phyloP scores from a whole-genome alignment of 495 filamentous ascomycete genomes.

The Rusavskia elegans region DNA sequence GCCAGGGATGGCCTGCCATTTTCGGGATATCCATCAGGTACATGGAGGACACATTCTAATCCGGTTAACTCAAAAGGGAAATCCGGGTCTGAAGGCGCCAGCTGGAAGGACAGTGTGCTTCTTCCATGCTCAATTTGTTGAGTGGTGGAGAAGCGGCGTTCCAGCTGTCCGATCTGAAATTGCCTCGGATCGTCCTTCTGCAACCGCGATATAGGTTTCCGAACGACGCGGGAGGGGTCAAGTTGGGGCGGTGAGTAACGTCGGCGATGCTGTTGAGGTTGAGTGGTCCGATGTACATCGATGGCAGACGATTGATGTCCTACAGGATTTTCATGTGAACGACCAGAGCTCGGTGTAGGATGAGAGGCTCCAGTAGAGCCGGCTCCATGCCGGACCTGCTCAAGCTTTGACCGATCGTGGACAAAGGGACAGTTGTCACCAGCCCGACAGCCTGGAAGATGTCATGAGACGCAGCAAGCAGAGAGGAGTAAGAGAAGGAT shows the following conservation, averaged over 20 bases:
- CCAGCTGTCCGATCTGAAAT: constrained; percentile 65
- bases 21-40: constrained; percentile 48
- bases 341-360: background rate
- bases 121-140: constrained; percentile 35
- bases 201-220: constrained; percentile 47
- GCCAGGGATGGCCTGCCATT: constrained; percentile 36
- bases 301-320: background rate
- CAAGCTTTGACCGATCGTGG: constrained; percentile 17
- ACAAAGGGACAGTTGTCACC: constrained; percentile 26
- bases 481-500: background rate
- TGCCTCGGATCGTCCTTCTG: constrained; percentile 53
- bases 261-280: constrained; percentile 7
- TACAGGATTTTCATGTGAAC: background rate
- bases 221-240: constrained; percentile 31
- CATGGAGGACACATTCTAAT: constrained; percentile 54
- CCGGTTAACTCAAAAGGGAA: constrained; percentile 65
- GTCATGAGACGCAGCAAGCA: constrained; percentile 1
- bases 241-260: constrained; percentile 4
- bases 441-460: constrained; percentile 22
- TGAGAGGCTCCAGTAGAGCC: constrained; percentile 5
- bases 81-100: constrained; percentile 74
- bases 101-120: constrained; percentile 41
- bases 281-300: background rate
- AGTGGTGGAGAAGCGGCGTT: constrained; percentile 50
- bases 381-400: constrained; percentile 1